These are phyloP conservation scores for Solanum piurae DNA, from an alignment of 257 asterid genomes.

Conservation along the genomic window DNA sequence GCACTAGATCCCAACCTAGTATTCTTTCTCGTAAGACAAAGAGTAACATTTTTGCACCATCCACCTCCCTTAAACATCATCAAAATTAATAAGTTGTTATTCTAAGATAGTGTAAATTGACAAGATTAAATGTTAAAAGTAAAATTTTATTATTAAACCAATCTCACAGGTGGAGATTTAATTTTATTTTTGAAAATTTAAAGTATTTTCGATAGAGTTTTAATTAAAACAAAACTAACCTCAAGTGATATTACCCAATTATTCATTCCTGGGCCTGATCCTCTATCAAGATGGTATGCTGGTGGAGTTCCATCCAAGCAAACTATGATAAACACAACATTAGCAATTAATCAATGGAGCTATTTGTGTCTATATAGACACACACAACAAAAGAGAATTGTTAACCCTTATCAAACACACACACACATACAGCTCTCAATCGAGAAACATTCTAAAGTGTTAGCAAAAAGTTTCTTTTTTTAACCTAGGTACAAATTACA, in stretches of 20 bases:
- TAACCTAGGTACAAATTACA: not conserved
- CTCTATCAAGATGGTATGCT: constrained; percentile 13
- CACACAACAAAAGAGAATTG: not conserved
- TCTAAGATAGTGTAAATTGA: not conserved
- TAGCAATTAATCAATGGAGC: not conserved
- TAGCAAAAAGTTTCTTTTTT: not conserved
- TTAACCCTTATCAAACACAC: not conserved
- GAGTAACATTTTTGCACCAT: not conserved
- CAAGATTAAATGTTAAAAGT: not conserved
- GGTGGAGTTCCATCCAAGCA: constrained; percentile 12
- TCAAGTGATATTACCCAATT: constrained; percentile 2
- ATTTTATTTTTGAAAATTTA: too few species aligned
- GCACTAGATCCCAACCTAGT: not conserved
- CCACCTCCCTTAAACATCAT: constrained; percentile 1
- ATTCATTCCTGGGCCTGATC: not conserved
- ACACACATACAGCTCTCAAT: not conserved
- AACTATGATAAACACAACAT: not conserved
- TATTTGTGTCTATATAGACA: not conserved
- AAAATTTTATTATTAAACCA: not conserved
- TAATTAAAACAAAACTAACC: not conserved
- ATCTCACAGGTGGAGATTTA: not conserved
- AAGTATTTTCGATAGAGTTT: too few species aligned
- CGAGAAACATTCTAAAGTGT: not conserved
- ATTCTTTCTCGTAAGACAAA: not conserved
- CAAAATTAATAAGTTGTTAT: not conserved